These are phyloP conservation scores for Saturnispora saitoi DNA, from an alignment of 805 yeast genomes.

Conservation along the genomic window DNA sequence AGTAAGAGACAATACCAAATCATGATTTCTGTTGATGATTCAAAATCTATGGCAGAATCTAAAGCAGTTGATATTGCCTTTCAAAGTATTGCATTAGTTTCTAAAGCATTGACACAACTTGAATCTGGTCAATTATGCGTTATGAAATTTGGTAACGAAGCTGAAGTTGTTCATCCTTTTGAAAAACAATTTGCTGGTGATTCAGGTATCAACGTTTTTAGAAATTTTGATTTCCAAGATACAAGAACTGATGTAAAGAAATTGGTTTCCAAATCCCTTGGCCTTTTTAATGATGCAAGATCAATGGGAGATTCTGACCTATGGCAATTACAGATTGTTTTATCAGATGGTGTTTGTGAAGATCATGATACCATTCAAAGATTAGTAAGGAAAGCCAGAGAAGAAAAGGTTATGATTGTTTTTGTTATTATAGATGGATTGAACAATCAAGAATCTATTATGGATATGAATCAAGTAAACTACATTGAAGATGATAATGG, in stretches of 20 bases:
- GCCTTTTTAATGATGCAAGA: conserved; percentile 55
- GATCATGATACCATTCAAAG: conserved; percentile 79
- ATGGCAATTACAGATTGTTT: conserved; percentile 89
- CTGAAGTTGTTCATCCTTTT: conserved; percentile 82
- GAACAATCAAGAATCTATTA: conserved; percentile 71
- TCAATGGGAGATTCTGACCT: conserved; percentile 44
- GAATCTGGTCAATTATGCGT: conserved; percentile 91
- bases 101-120: conserved; percentile 85
- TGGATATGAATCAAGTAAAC: conserved; percentile 90
- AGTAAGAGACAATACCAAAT: conserved; percentile 95
- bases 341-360: conserved; percentile 97
- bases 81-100: conserved; percentile 87
- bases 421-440: conserved; percentile 92
- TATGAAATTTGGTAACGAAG: conserved; percentile 81
- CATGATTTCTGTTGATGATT: conserved; percentile 95
- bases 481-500: conserved; percentile 69
- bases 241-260: conserved; percentile 74
- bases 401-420: conserved; percentile 86
- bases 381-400: conserved; percentile 85
- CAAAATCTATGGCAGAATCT: conserved; percentile 95
- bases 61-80: conserved; percentile 85
- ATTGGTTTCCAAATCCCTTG: conserved; percentile 63
- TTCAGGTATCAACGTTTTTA: conserved; percentile 76
- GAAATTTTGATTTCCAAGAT: conserved; percentile 86
- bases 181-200: conserved; percentile 77